Conservation (phyloP, 345 rosid genomes). For the Triadica sebifera region DNA sequence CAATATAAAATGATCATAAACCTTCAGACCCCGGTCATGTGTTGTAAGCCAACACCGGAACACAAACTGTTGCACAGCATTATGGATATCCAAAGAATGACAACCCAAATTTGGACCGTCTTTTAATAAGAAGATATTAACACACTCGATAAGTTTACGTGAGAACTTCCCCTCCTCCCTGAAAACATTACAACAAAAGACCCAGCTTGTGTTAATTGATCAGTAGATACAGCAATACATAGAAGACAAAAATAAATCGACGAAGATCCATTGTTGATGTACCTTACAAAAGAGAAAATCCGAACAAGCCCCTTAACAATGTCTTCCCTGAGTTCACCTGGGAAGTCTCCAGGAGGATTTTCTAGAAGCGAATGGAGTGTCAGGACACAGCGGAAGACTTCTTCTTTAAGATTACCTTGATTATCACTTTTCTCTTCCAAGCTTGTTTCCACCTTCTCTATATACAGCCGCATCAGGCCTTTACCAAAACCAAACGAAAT, state of each 20-base stretch:
- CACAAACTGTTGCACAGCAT: conserved; percentile 55
- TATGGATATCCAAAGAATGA: conserved; percentile 62
- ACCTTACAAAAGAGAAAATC: conserved; percentile 75
- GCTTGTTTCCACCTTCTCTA: conserved; percentile 67
- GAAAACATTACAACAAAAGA: conserved; percentile 28
- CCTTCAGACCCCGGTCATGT: conserved; percentile 79
- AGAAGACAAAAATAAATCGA: conserved; percentile 13
- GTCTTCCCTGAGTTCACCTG: conserved; percentile 60
- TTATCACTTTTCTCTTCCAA: conserved; percentile 42
- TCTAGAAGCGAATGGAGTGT: conserved; percentile 80
- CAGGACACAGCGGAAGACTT: conserved; percentile 60
- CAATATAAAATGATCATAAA: conserved; percentile 21
- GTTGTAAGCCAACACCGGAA: conserved; percentile 70
- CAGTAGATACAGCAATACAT: conserved; percentile 1
- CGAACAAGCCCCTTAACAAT: conserved; percentile 59
- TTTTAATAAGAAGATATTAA: conserved; percentile 66
- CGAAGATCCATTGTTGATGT: conserved; percentile 7
- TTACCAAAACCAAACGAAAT: conserved; percentile 25
- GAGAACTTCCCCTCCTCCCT: conserved; percentile 94
- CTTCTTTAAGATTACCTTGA: conserved; percentile 66
- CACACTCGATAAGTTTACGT: conserved; percentile 85
- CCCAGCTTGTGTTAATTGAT: conserved; percentile 14
- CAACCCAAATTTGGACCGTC: conserved; percentile 90
- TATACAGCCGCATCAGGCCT: conserved; percentile 66
- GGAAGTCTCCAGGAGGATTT: conserved; percentile 85